These are phyloP conservation scores for Alternaria alternata DNA, from an alignment of 2,329 filamentous ascomycete species.

Conservation along the genomic window DNA sequence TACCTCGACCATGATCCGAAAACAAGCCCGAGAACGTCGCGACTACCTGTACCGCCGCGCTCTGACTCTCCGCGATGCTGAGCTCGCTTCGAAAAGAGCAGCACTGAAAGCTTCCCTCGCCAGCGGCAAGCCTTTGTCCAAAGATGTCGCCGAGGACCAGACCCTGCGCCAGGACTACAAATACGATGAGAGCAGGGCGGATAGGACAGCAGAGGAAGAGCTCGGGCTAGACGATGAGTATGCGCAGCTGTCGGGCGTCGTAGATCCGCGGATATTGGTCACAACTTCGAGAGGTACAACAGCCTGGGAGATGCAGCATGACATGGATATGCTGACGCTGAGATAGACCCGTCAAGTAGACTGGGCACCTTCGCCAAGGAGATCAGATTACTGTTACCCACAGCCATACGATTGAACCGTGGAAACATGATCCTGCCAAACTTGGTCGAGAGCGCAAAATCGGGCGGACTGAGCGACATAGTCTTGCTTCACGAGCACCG, in stretches of 20 bases:
- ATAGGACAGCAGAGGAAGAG: conserved; percentile 72
- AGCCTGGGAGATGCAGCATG: rapidly evolving
- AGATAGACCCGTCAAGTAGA: conserved; percentile 51
- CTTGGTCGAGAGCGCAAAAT: conserved; percentile 81
- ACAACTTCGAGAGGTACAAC: conserved; percentile 79
- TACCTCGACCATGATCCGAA: conserved; percentile 34
- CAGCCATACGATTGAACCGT: conserved; percentile 86
- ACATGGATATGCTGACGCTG: not conserved
- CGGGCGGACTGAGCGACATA: conserved; percentile 82
- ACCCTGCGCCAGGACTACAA: conserved; percentile 85
- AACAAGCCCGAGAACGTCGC: conserved; percentile 77
- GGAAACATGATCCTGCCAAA: conserved; percentile 90
- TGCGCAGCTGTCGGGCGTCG: conserved; percentile 84
- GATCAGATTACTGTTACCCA: conserved; percentile 82
- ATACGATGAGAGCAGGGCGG: conserved; percentile 84
- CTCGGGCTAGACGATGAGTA: conserved; percentile 89
- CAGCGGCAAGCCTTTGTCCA: conserved; percentile 84
- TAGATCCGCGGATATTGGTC: conserved; percentile 87
- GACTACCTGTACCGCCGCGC: conserved; percentile 87
- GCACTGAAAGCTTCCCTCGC: conserved; percentile 87
- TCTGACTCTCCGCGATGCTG: conserved; percentile 78
- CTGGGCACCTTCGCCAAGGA: conserved; percentile 94
- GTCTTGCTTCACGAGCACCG: conserved; percentile 82
- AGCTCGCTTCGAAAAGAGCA: conserved; percentile 89
- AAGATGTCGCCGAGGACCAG: conserved; percentile 86